phyloP scores from a whole-genome alignment of 2,329 filamentous ascomycete genomes.

The Thermothelomyces thermophilus region DNA sequence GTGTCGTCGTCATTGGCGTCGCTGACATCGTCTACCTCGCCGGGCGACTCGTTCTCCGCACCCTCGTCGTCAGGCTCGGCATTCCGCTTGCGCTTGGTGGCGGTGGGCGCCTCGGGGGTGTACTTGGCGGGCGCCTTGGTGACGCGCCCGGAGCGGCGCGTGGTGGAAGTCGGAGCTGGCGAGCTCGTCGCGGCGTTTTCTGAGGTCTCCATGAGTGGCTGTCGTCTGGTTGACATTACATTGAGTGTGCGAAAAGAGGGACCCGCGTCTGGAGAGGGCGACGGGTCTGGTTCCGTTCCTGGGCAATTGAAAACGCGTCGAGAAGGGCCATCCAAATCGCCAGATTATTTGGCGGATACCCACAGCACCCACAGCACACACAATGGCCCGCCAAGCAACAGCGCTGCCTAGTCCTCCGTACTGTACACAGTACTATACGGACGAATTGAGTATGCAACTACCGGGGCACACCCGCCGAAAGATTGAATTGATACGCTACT shows the following conservation, averaged over 20 bases:
- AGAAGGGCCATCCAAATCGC: constrained; percentile 16
- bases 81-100: constrained; percentile 53
- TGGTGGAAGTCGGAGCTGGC: constrained; percentile 45
- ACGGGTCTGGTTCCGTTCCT: constrained; percentile 11
- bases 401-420: too few relatives aligned
- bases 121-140: constrained; percentile 55
- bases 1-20: constrained; percentile 34
- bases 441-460: too few relatives aligned
- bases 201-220: constrained; percentile 47
- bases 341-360: constrained; percentile 25
- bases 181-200: constrained; percentile 50
- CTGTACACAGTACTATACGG: too few relatives aligned
- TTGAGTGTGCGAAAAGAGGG: constrained; percentile 19
- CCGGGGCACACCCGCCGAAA: neutral
- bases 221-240: constrained; percentile 37
- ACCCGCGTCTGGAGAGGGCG: constrained; percentile 5
- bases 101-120: constrained; percentile 43
- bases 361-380: constrained; percentile 9
- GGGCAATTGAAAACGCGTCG: constrained; percentile 27
- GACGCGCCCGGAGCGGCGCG: constrained; percentile 65
- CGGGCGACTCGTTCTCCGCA: constrained; percentile 41
- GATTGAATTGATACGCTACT: too few relatives aligned
- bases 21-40: constrained; percentile 38
- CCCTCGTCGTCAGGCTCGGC: constrained; percentile 41
- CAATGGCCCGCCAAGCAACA: neutral